phyloP scores from a whole-genome alignment of 1,284 basidiomycete species.

The Chiua sp. region DNA sequence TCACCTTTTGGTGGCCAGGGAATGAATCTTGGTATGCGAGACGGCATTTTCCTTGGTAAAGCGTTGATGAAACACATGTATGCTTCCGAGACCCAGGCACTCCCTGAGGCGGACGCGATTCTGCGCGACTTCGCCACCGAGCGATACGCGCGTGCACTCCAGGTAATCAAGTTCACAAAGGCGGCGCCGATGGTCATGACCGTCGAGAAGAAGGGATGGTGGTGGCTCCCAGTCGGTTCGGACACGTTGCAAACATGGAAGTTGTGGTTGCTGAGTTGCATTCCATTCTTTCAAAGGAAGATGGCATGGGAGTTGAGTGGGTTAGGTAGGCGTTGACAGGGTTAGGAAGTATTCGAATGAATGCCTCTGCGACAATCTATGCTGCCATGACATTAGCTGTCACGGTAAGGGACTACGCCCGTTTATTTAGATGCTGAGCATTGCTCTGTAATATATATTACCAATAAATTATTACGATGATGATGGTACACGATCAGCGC shows the following conservation, averaged over 20 bases:
- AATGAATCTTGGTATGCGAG: slow-evolving; percentile 53
- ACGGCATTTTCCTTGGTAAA: slow-evolving; percentile 42
- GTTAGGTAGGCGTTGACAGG: slow-evolving; percentile 12
- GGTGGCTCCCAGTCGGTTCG: slow-evolving; percentile 28
- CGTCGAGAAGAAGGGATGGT: slow-evolving; percentile 12
- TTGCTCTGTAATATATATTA: too few relatives aligned
- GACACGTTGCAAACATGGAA: slow-evolving; percentile 14
- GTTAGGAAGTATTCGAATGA: background rate
- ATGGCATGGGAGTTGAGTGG: slow-evolving; percentile 18
- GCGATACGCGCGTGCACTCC: slow-evolving; percentile 7
- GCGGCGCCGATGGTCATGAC: slow-evolving; percentile 14
- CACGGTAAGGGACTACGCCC: too few relatives aligned
- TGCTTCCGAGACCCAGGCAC: slow-evolving; percentile 8
- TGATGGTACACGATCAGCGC: too few relatives aligned
- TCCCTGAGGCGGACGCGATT: slow-evolving; percentile 15
- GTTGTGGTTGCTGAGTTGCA: slow-evolving; percentile 21
- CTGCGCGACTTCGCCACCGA: slow-evolving; percentile 22
- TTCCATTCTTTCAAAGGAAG: slow-evolving; percentile 19
- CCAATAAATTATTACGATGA: too few relatives aligned
- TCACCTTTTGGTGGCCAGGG: slow-evolving; percentile 47
- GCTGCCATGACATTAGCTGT: background rate
- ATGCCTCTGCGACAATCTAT: background rate
- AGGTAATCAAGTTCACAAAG: slow-evolving; percentile 25
- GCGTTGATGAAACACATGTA: slow-evolving; percentile 24
- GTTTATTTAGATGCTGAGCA: too few relatives aligned